phyloP scores from a whole-genome alignment of 495 filamentous ascomycete genomes.

The Opeltia flavorubescens region DNA sequence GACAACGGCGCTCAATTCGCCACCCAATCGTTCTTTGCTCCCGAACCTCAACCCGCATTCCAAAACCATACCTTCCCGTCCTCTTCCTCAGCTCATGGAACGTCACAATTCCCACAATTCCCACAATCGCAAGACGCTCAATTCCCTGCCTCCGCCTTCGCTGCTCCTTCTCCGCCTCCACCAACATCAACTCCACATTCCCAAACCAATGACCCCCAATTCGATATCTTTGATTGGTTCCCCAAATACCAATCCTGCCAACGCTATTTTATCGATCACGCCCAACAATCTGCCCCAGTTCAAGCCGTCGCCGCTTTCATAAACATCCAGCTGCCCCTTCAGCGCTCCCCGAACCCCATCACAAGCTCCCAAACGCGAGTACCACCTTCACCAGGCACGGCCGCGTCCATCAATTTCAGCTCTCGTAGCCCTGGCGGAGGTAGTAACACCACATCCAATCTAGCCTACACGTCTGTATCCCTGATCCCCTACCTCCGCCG shows the following conservation, averaged over 20 bases:
- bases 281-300: conserved; percentile 68
- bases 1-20: not conserved
- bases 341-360: conserved; percentile 26
- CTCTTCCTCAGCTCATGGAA: not conserved
- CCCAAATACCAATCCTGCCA: conserved; percentile 85
- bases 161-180: not conserved
- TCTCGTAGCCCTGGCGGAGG: conserved; percentile 18
- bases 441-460: conserved; percentile 11
- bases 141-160: conserved; percentile 1
- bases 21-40: not conserved
- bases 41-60: not conserved
- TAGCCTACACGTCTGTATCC: conserved; percentile 41
- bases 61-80: not conserved
- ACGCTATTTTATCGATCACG: conserved; percentile 83
- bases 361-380: conserved; percentile 18
- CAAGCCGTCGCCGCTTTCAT: conserved; percentile 85
- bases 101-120: not conserved
- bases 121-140: not conserved
- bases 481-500: conserved; percentile 83
- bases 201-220: conserved; percentile 27
- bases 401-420: conserved; percentile 16
- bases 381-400: conserved; percentile 16
- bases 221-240: conserved; percentile 64
- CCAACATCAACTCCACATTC: conserved; percentile 9
- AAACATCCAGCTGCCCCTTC: conserved; percentile 57